Conservation (phyloP, 768 basidiomycete genomes). For the Boletus rufocinnamomeus region DNA sequence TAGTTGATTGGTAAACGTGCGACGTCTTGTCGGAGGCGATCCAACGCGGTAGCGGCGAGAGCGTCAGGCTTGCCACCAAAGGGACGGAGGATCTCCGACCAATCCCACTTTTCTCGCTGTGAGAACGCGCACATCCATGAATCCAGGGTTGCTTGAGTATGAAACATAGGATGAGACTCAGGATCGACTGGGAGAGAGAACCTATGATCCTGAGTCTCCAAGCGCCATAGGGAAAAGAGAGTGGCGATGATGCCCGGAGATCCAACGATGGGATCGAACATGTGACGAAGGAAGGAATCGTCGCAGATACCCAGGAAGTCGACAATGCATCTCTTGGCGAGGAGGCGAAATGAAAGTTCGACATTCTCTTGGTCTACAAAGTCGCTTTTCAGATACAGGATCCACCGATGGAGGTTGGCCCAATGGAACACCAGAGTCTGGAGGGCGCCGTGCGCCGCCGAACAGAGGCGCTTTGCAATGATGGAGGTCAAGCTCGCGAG, state of each 20-base stretch:
- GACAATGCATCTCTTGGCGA: conserved; percentile 20
- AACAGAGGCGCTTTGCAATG: conserved; percentile 8
- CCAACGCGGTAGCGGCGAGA: conserved; percentile 27
- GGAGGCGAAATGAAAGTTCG: conserved; percentile 24
- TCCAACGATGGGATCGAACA: conserved; percentile 20
- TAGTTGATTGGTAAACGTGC: conserved; percentile 24
- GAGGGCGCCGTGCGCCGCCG: conserved; percentile 3
- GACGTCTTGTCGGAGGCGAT: conserved; percentile 29
- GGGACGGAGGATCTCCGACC: conserved; percentile 29
- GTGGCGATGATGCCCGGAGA: conserved; percentile 22
- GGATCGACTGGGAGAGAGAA: conserved; percentile 18
- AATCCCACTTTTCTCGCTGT: conserved; percentile 26
- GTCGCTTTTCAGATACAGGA: conserved; percentile 27
- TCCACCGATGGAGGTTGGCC: conserved; percentile 23
- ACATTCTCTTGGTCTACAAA: conserved; percentile 25
- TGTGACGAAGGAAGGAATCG: conserved; percentile 14
- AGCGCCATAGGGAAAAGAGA: conserved; percentile 31
- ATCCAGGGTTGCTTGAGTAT: conserved; percentile 24
- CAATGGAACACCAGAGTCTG: conserved; percentile 19
- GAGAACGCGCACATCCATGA: conserved; percentile 32
- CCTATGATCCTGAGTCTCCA: conserved; percentile 24
- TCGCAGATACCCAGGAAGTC: conserved; percentile 27
- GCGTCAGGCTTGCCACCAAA: conserved; percentile 21
- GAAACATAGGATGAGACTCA: conserved; percentile 1
- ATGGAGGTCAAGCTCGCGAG: conserved; percentile 22